Evolutionary conservation across 2,329 filamentous ascomycete genomes (phyloP).

Genomic region (Paraphaeosphaeria sporulosa): DNA sequence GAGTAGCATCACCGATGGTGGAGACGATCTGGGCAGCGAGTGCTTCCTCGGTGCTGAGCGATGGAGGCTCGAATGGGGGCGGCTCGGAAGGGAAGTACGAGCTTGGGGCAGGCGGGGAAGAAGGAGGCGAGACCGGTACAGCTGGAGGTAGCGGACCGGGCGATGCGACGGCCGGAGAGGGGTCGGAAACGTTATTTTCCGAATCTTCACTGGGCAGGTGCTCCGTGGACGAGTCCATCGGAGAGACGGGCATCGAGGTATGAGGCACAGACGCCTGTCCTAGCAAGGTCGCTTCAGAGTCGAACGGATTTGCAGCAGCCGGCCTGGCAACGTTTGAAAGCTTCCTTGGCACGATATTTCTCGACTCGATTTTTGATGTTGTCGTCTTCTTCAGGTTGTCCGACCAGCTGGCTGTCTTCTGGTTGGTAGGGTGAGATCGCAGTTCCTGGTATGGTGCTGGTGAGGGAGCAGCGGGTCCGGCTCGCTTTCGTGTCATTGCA

Average conservation of each 20-base stretch:
- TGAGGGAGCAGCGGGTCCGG: conserved; percentile 27
- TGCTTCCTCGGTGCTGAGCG: conserved; percentile 34
- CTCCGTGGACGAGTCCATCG: background rate
- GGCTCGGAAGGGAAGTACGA: conserved; percentile 30
- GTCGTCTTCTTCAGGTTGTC: conserved; percentile 24
- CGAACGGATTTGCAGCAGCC: conserved; percentile 25
- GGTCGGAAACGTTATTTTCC: conserved; percentile 21
- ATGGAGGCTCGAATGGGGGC: conserved; percentile 25
- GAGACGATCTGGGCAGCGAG: conserved; percentile 51
- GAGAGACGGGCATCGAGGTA: conserved; percentile 15
- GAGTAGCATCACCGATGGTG: conserved; percentile 49
- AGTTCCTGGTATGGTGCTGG: conserved; percentile 31
- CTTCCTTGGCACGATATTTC: conserved; percentile 25
- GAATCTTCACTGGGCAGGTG: conserved; percentile 8
- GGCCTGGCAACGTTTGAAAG: conserved; percentile 17
- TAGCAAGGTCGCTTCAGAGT: conserved; percentile 40
- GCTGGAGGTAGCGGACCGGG: background rate
- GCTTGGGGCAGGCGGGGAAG: conserved; percentile 24
- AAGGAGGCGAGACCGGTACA: conserved; percentile 10
- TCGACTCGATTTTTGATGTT: conserved; percentile 25
- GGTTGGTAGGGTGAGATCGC: conserved; percentile 22
- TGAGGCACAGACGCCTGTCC: conserved; percentile 29
- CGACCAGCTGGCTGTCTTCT: conserved; percentile 21
- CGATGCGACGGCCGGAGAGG: conserved; percentile 13
- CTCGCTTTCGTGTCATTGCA: conserved; percentile 22